phyloP scores from a whole-genome alignment of 208 protist species.

The Porcisia deanei region DNA sequence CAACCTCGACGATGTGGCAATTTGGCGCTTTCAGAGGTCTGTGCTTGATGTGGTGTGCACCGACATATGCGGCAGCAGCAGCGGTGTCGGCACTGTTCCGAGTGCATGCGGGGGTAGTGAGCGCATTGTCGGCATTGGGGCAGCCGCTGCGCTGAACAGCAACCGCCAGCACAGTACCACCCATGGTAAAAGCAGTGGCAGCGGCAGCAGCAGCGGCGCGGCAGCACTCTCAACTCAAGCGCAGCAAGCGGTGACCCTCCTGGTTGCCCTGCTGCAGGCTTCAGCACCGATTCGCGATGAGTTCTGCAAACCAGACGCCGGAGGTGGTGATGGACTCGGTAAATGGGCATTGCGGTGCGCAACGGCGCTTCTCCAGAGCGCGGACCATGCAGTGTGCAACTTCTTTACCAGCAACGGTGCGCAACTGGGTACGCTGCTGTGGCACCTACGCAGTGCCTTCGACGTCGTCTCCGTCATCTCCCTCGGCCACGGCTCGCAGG shows the following conservation, averaged over 20 bases:
- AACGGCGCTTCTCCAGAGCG: constrained; percentile 42
- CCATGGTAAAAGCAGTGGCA: background rate
- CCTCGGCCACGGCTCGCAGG: constrained; percentile 50
- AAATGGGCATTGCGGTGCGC: constrained; percentile 48
- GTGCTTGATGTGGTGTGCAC: constrained; percentile 62
- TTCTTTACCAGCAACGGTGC: constrained; percentile 45
- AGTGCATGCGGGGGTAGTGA: background rate
- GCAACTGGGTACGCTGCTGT: constrained; percentile 32
- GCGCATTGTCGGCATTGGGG: background rate
- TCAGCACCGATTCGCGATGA: constrained; percentile 68
- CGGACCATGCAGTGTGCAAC: constrained; percentile 48
- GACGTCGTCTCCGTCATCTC: constrained; percentile 66
- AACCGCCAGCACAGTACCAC: background rate
- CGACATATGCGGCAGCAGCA: constrained; percentile 39
- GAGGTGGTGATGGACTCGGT: constrained; percentile 33
- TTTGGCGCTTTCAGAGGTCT: constrained; percentile 59
- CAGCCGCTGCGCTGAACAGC: background rate
- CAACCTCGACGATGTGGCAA: constrained; percentile 61
- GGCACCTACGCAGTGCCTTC: constrained; percentile 57
- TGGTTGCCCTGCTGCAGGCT: constrained; percentile 58
- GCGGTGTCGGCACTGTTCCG: no score
- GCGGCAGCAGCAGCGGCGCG: background rate
- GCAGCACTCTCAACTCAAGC: constrained; percentile 4
- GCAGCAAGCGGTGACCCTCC: constrained; percentile 51
- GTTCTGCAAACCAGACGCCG: constrained; percentile 46